phyloP scores from a whole-genome alignment of 2,329 filamentous ascomycete genomes.

The Colletotrichum tamarilloi region DNA sequence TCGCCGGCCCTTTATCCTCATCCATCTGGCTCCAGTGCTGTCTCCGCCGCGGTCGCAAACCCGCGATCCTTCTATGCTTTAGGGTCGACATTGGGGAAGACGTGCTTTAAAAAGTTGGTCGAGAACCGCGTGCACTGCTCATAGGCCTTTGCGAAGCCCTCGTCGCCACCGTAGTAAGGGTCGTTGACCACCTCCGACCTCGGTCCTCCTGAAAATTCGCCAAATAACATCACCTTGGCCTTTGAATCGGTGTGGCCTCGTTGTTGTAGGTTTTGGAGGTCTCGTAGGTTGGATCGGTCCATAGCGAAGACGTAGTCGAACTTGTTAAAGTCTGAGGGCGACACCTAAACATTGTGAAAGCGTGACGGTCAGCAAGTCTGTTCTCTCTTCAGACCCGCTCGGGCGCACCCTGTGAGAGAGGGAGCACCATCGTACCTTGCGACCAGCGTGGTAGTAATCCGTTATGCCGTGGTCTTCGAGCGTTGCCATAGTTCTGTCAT shows the following conservation, averaged over 20 bases:
- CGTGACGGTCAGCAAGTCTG: conserved; percentile 1
- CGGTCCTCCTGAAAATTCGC: conserved; percentile 76
- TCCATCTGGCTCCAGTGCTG: not conserved
- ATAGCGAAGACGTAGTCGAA: conserved; percentile 98
- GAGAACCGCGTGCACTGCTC: conserved; percentile 85
- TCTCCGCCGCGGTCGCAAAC: not conserved
- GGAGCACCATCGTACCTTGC: conserved; percentile 70
- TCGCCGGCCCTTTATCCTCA: not conserved
- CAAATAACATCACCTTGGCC: conserved; percentile 83
- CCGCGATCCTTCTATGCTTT: conserved; percentile 2
- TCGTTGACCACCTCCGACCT: conserved; percentile 81
- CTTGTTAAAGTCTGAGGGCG: conserved; percentile 77
- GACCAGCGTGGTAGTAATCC: conserved; percentile 80
- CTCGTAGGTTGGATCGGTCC: conserved; percentile 84
- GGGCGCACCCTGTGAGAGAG: conserved; percentile 3
- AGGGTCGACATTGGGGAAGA: conserved; percentile 54
- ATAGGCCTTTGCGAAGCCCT: conserved; percentile 88
- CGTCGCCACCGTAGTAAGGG: conserved; percentile 89
- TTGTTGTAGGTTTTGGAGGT: conserved; percentile 72
- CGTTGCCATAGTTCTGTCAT: conserved; percentile 85
- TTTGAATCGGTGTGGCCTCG: conserved; percentile 67
- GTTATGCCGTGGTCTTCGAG: conserved; percentile 79
- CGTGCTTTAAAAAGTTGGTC: conserved; percentile 76
- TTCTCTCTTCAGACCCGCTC: not conserved
- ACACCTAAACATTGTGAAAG: conserved; percentile 52